Percentiles rank a stretch among this genome's conserved stretches.
These are phyloP conservation scores for Castanopsis chinensis DNA, from an alignment of 306 rosid genomes.

Conservation along the genomic window DNA sequence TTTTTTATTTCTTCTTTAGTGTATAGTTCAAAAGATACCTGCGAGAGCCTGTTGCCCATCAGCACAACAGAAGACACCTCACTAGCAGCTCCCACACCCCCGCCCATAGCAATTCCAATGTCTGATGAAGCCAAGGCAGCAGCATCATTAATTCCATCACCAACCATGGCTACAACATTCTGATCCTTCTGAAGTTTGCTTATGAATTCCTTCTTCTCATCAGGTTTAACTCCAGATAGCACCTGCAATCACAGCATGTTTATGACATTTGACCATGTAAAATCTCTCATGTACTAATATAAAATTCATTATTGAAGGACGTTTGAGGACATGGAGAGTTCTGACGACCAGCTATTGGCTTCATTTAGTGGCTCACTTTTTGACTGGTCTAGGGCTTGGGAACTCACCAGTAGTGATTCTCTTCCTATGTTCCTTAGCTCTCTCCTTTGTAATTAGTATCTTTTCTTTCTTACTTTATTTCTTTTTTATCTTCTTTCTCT, in stretches of 20 bases:
- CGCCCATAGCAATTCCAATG: constrained; percentile 93
- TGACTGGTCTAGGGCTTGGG: too few relatives aligned
- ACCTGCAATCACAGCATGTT: constrained; percentile 51
- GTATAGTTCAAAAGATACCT: constrained; percentile 41
- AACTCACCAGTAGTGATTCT: too few relatives aligned
- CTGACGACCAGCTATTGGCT: too few relatives aligned
- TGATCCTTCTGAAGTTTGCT: constrained; percentile 61
- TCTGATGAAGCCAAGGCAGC: constrained; percentile 95
- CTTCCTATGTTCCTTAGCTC: too few relatives aligned
- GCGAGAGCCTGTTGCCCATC: constrained; percentile 89
- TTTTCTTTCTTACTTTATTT: too few relatives aligned
- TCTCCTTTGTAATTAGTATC: too few relatives aligned
- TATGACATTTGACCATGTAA: neutral
- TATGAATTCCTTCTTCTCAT: constrained; percentile 70
- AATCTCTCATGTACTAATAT: neutral
- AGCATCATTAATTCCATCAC: constrained; percentile 96
- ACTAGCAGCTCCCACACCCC: constrained; percentile 98
- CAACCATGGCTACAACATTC: constrained; percentile 88
- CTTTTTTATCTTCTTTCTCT: too few relatives aligned
- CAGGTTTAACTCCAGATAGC: constrained; percentile 80
- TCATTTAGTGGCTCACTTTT: too few relatives aligned
- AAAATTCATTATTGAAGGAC: constrained; percentile 5
- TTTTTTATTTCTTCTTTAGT: too few relatives aligned
- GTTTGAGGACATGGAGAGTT: too few relatives aligned
- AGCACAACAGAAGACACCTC: constrained; percentile 92